Evolutionary conservation across 176 grass and related monocot species (phyloP), one percentile per base, ranked within the genome.

Genomic region (Aegilops tauschii): DNA sequence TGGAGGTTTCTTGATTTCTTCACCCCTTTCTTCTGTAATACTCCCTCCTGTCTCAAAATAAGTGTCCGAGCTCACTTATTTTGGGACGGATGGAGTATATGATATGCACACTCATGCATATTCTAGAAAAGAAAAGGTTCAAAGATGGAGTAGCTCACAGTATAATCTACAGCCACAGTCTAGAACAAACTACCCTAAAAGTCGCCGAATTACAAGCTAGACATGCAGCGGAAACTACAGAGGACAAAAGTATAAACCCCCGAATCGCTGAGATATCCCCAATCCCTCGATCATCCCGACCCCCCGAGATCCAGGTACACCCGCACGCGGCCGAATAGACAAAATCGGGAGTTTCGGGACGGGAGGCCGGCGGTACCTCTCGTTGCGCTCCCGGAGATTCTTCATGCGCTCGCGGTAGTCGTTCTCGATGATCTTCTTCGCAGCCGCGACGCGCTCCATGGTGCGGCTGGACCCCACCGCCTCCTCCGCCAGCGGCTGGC

Each of bases 351-450:
- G 16, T 32, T 28, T 23, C 18, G 14, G 59, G 37, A 21, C 37
- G 54, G 10, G 59, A 34, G 10, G 2, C 54, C 25, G 42, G 12
- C 37, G 2, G 6, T 73, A 96, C 94, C 94, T 93, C 76, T 90
- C 85, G 67, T 88, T 91, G 80, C 94, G 89, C 79, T 93, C 91
- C 83, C 90, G 89, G 17, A 93, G 69, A 79, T 89, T 93, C 91
- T 89, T 96, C 86, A 28, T 89, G 77, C 91, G 91, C 83, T 88
- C 61, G 35, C 84, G 85, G 89, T 97, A 94, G 88, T 97, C 92
- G 67, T 94, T 88, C 92, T 97, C 92, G 68, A 97, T 97, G 76
- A 92, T 94, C 94, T 97, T 88, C 88, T 97, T 97, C 56, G 94
- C 92, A 27, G 92, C 94, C 47, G 92, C 94, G 29, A 94, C 94